These are phyloP conservation scores for Capillidium heterosporum DNA, from an alignment of 371 early-diverging fungal genomes.

Conservation along the genomic window DNA sequence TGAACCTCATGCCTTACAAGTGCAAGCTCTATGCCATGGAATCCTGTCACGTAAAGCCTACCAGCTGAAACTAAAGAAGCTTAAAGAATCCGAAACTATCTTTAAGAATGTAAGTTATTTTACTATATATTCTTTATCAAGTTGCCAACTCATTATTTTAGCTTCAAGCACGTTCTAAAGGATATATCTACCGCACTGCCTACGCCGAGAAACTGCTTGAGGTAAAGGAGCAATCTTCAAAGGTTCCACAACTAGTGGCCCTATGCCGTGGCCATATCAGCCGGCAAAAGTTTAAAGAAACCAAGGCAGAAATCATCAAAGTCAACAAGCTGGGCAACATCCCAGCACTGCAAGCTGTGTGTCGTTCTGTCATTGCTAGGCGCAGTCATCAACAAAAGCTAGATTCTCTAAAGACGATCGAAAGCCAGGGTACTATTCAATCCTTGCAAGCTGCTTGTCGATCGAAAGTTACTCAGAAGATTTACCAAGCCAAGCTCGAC, in stretches of 20 bases:
- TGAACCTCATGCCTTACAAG: not conserved
- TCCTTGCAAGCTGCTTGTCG: not conserved
- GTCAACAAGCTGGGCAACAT: not conserved
- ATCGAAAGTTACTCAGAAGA: conserved; percentile 2
- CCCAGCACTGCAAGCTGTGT: not conserved
- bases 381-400: not conserved
- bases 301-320: not conserved
- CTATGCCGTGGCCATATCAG: not conserved
- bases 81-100: not conserved
- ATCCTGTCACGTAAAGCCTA: not conserved
- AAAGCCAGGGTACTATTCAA: not conserved
- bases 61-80: not conserved
- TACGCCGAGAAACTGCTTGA: not conserved
- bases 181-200: not conserved
- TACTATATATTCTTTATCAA: not conserved
- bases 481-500: no score
- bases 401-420: not conserved
- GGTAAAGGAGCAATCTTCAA: not conserved
- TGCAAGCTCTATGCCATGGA: conserved; percentile 4
- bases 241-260: not conserved
- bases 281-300: not conserved
- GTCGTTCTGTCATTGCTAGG: not conserved
- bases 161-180: conserved; percentile 4
- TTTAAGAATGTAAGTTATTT: not conserved
- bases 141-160: not conserved